A percentile compares a stretch with the other conserved stretches of the same genome.
Evolutionary conservation across 108 stramenopile genomes (phyloP).

Genomic region (Cyclotella cryptica): DNA sequence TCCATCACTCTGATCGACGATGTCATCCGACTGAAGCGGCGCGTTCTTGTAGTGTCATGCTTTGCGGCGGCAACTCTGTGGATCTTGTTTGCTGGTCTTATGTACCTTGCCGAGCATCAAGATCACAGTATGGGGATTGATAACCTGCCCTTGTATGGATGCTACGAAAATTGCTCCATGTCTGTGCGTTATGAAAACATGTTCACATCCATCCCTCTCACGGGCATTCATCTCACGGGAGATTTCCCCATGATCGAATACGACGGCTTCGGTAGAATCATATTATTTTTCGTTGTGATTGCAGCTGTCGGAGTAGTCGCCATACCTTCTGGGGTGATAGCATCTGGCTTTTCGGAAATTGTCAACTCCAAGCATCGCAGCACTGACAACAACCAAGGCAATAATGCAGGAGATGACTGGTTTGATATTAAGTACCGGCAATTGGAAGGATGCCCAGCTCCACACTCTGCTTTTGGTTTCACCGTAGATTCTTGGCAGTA

Average conservation of each 20-base stretch:
- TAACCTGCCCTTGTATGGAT: conserved; percentile 77
- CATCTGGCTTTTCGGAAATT: conserved; percentile 87
- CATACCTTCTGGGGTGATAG: conserved; percentile 88
- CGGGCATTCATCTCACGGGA: conserved; percentile 69
- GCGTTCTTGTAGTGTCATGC: conserved; percentile 68
- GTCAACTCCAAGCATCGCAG: conserved; percentile 66
- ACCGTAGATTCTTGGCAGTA: conserved; percentile 67
- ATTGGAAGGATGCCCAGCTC: conserved; percentile 65
- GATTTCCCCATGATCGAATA: conserved; percentile 79
- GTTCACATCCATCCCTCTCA: conserved; percentile 74
- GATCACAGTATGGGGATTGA: conserved; percentile 75
- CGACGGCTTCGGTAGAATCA: conserved; percentile 66
- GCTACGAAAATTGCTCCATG: conserved; percentile 73
- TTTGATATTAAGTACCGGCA: conserved; percentile 66
- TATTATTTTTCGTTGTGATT: conserved; percentile 84
- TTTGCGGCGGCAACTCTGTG: conserved; percentile 83
- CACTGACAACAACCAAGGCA: conserved; percentile 16
- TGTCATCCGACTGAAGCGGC: conserved; percentile 80
- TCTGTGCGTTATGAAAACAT: conserved; percentile 69
- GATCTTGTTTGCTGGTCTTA: conserved; percentile 78
- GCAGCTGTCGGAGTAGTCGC: conserved; percentile 92
- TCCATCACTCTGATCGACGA: conserved; percentile 90
- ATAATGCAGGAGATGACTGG: conserved; percentile 85
- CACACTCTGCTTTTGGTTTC: conserved; percentile 65
- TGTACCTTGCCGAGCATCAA: conserved; percentile 82